A percentile compares a stretch with the other conserved stretches of the same genome.
Evolutionary conservation across 2,329 filamentous ascomycete genomes (phyloP).

Genomic region (Aureobasidium subglaciale): DNA sequence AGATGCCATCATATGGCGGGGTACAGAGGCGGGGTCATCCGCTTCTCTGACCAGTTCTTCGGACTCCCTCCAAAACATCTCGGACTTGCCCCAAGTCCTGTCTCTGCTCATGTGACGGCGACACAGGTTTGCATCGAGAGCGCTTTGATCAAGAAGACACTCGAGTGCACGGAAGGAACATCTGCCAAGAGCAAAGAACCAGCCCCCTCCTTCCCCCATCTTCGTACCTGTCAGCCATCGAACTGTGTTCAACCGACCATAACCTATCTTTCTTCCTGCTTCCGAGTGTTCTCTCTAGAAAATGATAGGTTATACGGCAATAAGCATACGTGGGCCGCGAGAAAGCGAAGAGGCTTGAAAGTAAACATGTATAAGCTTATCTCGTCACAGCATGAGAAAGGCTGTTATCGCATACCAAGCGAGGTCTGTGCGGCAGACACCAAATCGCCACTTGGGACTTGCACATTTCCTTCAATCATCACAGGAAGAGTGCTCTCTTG

Average conservation of each 20-base stretch:
- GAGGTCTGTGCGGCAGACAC: background rate
- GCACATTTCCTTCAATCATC: background rate
- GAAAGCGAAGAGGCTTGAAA: background rate
- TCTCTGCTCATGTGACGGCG: background rate
- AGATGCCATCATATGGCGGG: conserved; percentile 8
- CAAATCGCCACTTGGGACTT: background rate
- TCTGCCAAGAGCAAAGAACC: background rate
- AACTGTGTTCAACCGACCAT: background rate
- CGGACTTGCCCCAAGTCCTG: background rate
- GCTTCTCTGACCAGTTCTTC: background rate
- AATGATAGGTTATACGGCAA: background rate
- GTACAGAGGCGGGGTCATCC: background rate
- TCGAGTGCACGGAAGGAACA: background rate
- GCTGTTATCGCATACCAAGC: background rate
- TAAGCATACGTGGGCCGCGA: background rate
- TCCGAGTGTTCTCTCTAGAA: background rate
- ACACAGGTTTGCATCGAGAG: background rate
- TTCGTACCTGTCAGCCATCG: background rate
- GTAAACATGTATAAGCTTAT: background rate
- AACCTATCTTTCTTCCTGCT: background rate
- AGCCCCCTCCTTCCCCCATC: background rate
- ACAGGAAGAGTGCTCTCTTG: background rate
- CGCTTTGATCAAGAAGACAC: background rate
- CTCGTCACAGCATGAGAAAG: background rate
- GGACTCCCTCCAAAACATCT: background rate